phyloP scores from a whole-genome alignment of 2,329 filamentous ascomycete species.

The Phyllosticta ampelicida region DNA sequence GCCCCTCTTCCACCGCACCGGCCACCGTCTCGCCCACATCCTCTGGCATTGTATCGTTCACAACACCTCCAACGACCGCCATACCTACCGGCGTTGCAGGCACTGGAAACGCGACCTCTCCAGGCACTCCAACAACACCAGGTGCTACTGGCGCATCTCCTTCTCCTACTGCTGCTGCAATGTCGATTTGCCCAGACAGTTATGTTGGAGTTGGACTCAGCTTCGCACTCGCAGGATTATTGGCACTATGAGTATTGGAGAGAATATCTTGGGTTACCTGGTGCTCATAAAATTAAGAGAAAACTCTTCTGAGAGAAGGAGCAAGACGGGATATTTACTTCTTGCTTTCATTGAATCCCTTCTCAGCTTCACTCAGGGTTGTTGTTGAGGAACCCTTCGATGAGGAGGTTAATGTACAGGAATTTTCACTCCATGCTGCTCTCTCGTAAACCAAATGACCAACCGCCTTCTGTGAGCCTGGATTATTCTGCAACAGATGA shows the following conservation, averaged over 20 bases:
- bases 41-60: constrained; percentile 11
- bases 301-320: too few relatives aligned
- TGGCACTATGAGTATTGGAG: background rate
- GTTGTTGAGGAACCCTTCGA: too few relatives aligned
- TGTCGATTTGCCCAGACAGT: background rate
- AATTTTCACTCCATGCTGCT: too few relatives aligned
- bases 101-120: background rate
- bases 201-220: constrained; percentile 4
- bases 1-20: constrained; percentile 19
- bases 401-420: too few relatives aligned
- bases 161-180: background rate
- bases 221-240: constrained; percentile 3
- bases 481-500: too few relatives aligned
- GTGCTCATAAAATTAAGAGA: background rate
- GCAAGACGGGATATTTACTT: too few relatives aligned
- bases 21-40: constrained; percentile 1
- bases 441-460: too few relatives aligned
- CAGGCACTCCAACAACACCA: background rate
- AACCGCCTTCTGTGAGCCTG: too few relatives aligned
- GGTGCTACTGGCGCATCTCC: background rate
- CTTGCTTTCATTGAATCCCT: too few relatives aligned
- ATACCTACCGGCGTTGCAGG: constrained; percentile 1
- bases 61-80: background rate
- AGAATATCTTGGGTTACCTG: background rate
- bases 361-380: too few relatives aligned